Percentiles rank a stretch among this genome's conserved stretches.
These are phyloP conservation scores for Phaeosphaeriaceae sp. DNA, from an alignment of 2,329 filamentous ascomycete genomes.

Conservation along the genomic window DNA sequence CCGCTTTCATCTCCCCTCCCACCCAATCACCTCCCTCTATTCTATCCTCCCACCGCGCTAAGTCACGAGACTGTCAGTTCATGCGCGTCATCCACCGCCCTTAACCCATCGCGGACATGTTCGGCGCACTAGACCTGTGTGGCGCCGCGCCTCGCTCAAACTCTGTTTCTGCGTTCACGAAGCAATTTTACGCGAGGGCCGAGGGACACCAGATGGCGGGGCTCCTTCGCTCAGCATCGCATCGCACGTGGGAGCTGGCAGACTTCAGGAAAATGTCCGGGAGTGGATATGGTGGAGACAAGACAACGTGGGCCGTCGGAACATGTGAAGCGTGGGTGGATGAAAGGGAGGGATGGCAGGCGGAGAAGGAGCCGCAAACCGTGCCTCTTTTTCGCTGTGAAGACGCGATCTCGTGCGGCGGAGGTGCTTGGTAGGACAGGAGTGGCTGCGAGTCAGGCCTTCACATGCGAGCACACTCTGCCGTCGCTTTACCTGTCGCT, in stretches of 20 bases:
- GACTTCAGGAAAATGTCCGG: neutral
- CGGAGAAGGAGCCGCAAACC: neutral
- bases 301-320: neutral
- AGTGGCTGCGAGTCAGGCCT: neutral
- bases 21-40: slow-evolving; percentile 9
- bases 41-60: slow-evolving; percentile 5
- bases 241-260: neutral
- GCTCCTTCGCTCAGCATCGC: neutral
- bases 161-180: neutral
- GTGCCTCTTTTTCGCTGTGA: neutral
- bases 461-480: neutral
- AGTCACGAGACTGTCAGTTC: slow-evolving; percentile 20
- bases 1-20: slow-evolving; percentile 4
- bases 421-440: neutral
- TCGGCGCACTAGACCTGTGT: slow-evolving; percentile 1
- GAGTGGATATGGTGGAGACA: neutral
- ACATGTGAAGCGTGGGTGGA: neutral
- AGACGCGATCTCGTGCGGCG: neutral
- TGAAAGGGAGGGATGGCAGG: neutral
- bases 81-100: slow-evolving; percentile 20
- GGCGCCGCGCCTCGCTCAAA: neutral
- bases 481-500: neutral
- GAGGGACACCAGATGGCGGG: neutral
- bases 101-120: neutral
- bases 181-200: neutral